phyloP scores from a whole-genome alignment of 306 rosid genomes.

The Vicia faba region DNA sequence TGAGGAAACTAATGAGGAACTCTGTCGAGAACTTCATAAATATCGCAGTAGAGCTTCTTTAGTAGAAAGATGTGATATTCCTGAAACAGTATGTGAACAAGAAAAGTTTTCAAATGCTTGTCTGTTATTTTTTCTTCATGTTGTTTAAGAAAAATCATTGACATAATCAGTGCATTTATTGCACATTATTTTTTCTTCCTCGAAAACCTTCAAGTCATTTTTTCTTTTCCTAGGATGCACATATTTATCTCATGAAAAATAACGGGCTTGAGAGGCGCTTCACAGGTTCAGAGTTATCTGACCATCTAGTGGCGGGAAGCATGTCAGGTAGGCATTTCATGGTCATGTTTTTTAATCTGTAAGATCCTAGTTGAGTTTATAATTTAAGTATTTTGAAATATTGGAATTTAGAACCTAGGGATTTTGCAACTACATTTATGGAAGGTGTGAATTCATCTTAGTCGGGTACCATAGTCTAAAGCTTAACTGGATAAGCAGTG shows the following conservation, averaged over 20 bases:
- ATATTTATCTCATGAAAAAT: conserved; percentile 42
- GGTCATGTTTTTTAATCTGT: conserved; percentile 20
- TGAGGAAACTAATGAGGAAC: conserved; percentile 67
- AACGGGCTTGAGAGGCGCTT: conserved; percentile 62
- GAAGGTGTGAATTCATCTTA: conserved; percentile 7
- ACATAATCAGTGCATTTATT: conserved; percentile 21
- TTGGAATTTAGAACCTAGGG: conserved; percentile 26
- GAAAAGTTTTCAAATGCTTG: conserved; percentile 8
- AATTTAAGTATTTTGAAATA: conserved; percentile 6
- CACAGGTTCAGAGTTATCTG: conserved; percentile 56
- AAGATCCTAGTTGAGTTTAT: conserved; percentile 20
- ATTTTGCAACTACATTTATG: conserved; percentile 11
- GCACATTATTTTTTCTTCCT: conserved; percentile 11
- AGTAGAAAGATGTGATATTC: conserved; percentile 50
- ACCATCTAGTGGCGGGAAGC: conserved; percentile 53
- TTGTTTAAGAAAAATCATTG: conserved; percentile 18
- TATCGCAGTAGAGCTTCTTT: conserved; percentile 67
- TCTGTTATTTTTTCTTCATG: conserved; percentile 28
- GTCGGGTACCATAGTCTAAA: neutral
- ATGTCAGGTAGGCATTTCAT: conserved; percentile 53
- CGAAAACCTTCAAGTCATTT: conserved; percentile 23
- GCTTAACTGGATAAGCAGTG: conserved; percentile 11
- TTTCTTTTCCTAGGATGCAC: conserved; percentile 52
- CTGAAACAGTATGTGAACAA: conserved; percentile 56
- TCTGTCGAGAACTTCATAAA: conserved; percentile 70